Evolutionary conservation across 148 eudicot genomes (phyloP).

Genomic region (Rhododendron kiyosumense): DNA sequence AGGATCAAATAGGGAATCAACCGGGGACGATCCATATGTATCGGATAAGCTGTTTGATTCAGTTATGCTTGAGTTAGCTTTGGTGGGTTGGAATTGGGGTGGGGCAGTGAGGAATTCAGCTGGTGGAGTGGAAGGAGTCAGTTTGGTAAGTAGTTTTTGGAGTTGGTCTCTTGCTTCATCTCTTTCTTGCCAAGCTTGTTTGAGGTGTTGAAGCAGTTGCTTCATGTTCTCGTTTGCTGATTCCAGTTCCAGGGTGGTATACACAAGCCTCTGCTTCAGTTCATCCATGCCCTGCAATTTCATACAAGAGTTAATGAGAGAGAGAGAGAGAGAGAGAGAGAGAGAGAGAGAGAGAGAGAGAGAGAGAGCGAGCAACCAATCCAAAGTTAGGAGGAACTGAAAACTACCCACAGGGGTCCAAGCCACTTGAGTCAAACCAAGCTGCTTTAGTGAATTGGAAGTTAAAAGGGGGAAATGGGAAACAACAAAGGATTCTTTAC

Average conservation of each 20-base stretch:
- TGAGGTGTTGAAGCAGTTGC: slow-evolving; percentile 34
- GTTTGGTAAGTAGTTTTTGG: slow-evolving; percentile 34
- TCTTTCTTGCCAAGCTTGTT: slow-evolving; percentile 45
- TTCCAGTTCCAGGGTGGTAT: slow-evolving; percentile 51
- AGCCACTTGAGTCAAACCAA: not conserved
- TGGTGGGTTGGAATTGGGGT: slow-evolving; percentile 15
- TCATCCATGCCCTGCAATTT: slow-evolving; percentile 44
- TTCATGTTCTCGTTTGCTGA: slow-evolving; percentile 38
- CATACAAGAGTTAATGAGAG: not conserved
- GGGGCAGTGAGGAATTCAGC: slow-evolving; percentile 6
- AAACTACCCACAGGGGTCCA: not conserved
- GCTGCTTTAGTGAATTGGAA: not conserved
- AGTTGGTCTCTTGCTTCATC: slow-evolving; percentile 66
- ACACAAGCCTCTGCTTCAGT: slow-evolving; percentile 49
- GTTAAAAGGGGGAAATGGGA: not conserved
- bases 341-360: not conserved
- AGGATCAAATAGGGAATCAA: slow-evolving; percentile 30
- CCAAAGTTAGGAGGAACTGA: not conserved
- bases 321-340: not conserved
- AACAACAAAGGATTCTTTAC: not conserved
- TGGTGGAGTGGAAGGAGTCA: slow-evolving; percentile 8
- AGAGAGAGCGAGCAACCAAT: not conserved
- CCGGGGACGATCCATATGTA: slow-evolving; percentile 15
- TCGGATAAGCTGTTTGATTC: slow-evolving; percentile 36
- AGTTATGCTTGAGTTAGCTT: slow-evolving; percentile 31